Conservation (phyloP, 1,284 basidiomycete species). For the Boletus austroedulis region DNA sequence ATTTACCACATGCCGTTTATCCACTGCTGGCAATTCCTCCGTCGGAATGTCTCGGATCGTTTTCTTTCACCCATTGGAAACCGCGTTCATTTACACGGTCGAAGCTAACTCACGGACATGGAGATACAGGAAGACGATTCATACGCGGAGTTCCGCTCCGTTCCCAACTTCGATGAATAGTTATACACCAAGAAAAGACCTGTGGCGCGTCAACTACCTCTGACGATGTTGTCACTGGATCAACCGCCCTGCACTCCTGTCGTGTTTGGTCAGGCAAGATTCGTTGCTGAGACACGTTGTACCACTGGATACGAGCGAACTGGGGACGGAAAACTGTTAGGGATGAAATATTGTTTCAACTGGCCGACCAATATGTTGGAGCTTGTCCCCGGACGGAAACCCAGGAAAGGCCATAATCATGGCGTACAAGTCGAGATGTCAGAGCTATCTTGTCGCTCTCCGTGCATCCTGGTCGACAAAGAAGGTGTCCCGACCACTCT, state of each 20-base stretch:
- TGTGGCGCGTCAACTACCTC: too few relatives aligned
- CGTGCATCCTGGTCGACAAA: constrained; percentile 43
- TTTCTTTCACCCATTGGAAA: constrained; percentile 55
- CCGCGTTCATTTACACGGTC: constrained; percentile 54
- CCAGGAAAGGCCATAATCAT: constrained; percentile 1
- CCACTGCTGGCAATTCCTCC: neutral
- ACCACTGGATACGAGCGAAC: constrained; percentile 62
- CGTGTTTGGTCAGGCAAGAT: constrained; percentile 55
- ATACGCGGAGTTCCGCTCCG: constrained; percentile 50
- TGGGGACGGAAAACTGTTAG: constrained; percentile 55
- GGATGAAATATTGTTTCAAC: constrained; percentile 62
- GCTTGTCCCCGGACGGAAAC: constrained; percentile 27
- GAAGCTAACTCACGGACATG: constrained; percentile 46
- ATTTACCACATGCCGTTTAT: neutral
- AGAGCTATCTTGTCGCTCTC: constrained; percentile 53
- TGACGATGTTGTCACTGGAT: constrained; percentile 15
- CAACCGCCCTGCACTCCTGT: constrained; percentile 26
- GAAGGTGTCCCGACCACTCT: constrained; percentile 33
- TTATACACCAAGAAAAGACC: constrained; percentile 43
- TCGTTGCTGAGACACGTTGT: constrained; percentile 44
- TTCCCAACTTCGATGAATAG: constrained; percentile 56
- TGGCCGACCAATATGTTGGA: constrained; percentile 58
- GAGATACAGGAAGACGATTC: constrained; percentile 39
- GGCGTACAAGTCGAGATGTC: constrained; percentile 39
- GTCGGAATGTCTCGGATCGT: constrained; percentile 46